phyloP scores from a whole-genome alignment of 805 yeast genomes.

The Debaryomyces hansenii region DNA sequence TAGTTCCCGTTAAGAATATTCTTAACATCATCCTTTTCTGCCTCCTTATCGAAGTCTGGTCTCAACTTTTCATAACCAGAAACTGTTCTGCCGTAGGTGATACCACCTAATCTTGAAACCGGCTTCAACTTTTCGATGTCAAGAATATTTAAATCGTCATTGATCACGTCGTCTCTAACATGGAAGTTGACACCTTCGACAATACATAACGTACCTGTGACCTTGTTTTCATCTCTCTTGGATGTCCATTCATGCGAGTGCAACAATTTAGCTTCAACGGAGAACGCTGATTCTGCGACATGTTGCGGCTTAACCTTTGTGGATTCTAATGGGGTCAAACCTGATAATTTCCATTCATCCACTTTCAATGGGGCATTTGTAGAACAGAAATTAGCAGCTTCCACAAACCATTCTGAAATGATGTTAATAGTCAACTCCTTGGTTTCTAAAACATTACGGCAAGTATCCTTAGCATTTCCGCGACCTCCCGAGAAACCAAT shows the following conservation, averaged over 20 bases:
- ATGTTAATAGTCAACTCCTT: conserved; percentile 56
- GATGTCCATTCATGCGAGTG: conserved; percentile 46
- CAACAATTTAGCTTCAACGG: conserved; percentile 54
- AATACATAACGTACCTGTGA: conserved; percentile 40
- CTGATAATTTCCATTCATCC: conserved; percentile 57
- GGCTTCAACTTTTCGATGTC: conserved; percentile 53
- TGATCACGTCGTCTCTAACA: conserved; percentile 53
- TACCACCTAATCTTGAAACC: conserved; percentile 51
- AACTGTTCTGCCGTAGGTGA: conserved; percentile 44
- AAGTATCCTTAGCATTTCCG: conserved; percentile 48
- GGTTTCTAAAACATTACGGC: conserved; percentile 48
- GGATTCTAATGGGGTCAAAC: conserved; percentile 50
- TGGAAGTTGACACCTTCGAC: conserved; percentile 61
- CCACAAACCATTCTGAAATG: conserved; percentile 62
- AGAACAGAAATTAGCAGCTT: conserved; percentile 57
- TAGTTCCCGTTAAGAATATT: not conserved
- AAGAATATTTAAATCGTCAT: conserved; percentile 36
- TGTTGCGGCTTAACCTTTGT: conserved; percentile 50
- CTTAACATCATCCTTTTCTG: not conserved
- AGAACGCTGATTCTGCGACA: conserved; percentile 63
- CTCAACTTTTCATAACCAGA: conserved; percentile 49
- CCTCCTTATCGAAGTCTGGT: conserved; percentile 33
- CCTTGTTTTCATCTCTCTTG: conserved; percentile 28
- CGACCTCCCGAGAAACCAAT: conserved; percentile 47
- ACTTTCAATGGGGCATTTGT: conserved; percentile 48